phyloP scores from a whole-genome alignment of 176 grass and related monocot species.

The Poa pratensis region DNA sequence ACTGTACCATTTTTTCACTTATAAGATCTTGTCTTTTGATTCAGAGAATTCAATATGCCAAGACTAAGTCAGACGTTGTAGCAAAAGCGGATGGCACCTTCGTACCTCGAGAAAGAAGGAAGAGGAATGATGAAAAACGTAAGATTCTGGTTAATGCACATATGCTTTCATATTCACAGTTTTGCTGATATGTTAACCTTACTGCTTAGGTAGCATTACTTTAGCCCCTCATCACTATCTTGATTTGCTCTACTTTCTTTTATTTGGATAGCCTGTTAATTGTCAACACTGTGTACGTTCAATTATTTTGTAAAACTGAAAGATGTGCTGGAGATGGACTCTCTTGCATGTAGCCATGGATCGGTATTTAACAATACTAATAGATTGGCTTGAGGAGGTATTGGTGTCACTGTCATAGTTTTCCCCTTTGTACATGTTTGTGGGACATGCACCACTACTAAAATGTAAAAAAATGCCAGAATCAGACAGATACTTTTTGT shows the following conservation, averaged over 20 bases:
- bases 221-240: background rate
- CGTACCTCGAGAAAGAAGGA: slow-evolving; percentile 86
- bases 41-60: slow-evolving; percentile 99
- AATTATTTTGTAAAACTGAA: background rate
- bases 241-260: slow-evolving; percentile 16
- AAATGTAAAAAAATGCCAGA: slow-evolving; percentile 4
- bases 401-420: background rate
- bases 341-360: slow-evolving; percentile 6
- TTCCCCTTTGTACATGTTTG: background rate
- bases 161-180: background rate
- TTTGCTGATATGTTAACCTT: background rate
- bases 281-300: background rate
- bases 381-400: slow-evolving; percentile 20
- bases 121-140: slow-evolving; percentile 84
- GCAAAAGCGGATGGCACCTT: slow-evolving; percentile 91
- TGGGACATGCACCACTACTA: slow-evolving; percentile 11
- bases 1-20: slow-evolving; percentile 14
- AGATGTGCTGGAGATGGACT: slow-evolving; percentile 1
- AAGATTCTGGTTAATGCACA: slow-evolving; percentile 25
- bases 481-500: background rate
- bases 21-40: slow-evolving; percentile 44
- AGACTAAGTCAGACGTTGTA: slow-evolving; percentile 94
- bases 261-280: background rate
- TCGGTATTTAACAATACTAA: slow-evolving; percentile 24
- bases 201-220: background rate